Percentiles rank a stretch among this genome's conserved stretches.
Conservation (phyloP, 495 filamentous ascomycete genomes). For the Podospora bellae-mahoneyi region DNA sequence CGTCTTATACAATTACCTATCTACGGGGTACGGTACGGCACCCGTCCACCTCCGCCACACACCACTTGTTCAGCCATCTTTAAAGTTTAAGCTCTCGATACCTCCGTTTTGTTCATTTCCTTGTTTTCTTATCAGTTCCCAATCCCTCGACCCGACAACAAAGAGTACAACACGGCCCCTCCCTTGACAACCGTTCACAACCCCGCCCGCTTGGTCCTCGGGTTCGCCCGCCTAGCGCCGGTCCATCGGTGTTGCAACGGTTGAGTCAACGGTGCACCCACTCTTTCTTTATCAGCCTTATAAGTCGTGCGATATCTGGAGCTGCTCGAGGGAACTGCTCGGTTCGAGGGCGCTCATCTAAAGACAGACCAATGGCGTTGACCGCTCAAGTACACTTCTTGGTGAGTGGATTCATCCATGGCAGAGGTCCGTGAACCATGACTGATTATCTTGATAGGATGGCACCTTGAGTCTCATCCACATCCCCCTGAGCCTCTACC, state of each 20-base stretch:
- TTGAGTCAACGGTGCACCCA: background rate
- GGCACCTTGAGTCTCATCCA: conserved; percentile 84
- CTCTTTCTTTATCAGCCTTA: background rate
- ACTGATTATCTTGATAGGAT: conserved; percentile 55
- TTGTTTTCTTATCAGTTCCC: background rate
- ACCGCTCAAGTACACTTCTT: conserved; percentile 57
- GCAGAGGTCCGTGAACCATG: background rate
- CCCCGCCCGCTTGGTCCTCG: background rate
- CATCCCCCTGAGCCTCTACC: conserved; percentile 80
- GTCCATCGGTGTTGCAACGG: background rate
- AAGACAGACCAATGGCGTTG: conserved; percentile 36
- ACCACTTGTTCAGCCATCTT: background rate
- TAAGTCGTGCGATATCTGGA: background rate
- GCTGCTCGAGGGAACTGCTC: background rate
- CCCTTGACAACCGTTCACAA: background rate
- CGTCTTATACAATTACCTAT: background rate
- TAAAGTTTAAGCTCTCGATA: background rate
- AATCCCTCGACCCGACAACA: background rate
- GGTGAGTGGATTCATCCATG: conserved; percentile 36
- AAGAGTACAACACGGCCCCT: background rate
- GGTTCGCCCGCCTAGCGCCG: background rate
- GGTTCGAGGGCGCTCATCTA: background rate
- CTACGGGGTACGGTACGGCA: background rate
- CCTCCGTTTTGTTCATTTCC: background rate
- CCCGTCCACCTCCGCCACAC: background rate